phyloP scores from a whole-genome alignment of 2,329 filamentous ascomycete species.

The Leptographium procerum region DNA sequence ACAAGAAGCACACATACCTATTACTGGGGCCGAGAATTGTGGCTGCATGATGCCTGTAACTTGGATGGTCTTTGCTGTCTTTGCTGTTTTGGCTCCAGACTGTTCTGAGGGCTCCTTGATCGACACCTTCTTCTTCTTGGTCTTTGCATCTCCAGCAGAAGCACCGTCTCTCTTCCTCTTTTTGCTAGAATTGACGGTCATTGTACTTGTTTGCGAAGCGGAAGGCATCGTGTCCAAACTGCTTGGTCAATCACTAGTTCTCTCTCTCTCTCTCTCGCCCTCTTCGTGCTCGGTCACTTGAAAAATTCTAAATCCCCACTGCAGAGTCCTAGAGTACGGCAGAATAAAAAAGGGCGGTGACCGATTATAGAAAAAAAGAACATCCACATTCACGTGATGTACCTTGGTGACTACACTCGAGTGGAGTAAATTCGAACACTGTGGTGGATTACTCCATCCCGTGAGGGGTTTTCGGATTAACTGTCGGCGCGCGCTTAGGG shows the following conservation, averaged over 20 bases:
- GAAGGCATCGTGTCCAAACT: not conserved
- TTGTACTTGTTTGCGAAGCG: conserved; percentile 1
- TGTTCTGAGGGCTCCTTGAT: conserved; percentile 24
- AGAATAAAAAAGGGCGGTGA: conserved; percentile 10
- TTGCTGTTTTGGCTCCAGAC: conserved; percentile 13
- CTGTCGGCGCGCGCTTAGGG: conserved; percentile 12
- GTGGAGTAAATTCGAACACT: not conserved
- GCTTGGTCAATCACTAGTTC: not conserved
- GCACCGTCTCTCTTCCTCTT: conserved; percentile 44
- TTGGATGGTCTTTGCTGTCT: conserved; percentile 21
- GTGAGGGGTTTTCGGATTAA: conserved; percentile 10
- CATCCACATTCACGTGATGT: not conserved
- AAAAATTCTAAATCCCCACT: conserved; percentile 8
- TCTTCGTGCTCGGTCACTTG: not conserved
- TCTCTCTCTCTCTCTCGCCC: not conserved
- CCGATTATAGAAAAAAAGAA: not conserved
- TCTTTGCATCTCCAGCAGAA: conserved; percentile 22
- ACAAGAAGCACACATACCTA: conserved; percentile 20
- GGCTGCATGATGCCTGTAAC: conserved; percentile 35
- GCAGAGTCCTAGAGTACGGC: conserved; percentile 1
- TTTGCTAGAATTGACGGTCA: conserved; percentile 18
- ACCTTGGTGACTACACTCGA: too few relatives aligned
- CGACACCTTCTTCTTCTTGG: conserved; percentile 42
- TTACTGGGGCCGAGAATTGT: conserved; percentile 35
- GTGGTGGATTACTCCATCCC: not conserved